Percentiles rank a stretch among this genome's conserved stretches.
Evolutionary conservation across 1,139 yeast species (phyloP).

Genomic region (Debaryomycetaceae sp.): DNA sequence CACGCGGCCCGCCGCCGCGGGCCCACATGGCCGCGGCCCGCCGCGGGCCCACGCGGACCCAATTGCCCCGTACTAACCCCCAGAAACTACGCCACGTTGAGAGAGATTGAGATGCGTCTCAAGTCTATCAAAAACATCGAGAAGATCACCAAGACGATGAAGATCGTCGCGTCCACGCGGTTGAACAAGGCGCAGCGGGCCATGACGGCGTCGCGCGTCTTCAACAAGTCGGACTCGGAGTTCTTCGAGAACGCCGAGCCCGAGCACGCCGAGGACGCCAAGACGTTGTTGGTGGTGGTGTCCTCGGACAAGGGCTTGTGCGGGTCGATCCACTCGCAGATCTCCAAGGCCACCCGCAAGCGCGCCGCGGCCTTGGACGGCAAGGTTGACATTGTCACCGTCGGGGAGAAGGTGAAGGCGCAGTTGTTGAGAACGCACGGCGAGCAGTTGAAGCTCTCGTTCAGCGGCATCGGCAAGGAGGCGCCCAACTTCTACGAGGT

Average conservation of each 20-base stretch:
- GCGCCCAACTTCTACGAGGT: slow-evolving; percentile 93
- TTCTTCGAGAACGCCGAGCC: slow-evolving; percentile 84
- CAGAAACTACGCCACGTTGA: slow-evolving; percentile 95
- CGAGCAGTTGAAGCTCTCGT: slow-evolving; percentile 64
- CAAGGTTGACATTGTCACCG: slow-evolving; percentile 73
- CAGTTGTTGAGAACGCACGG: slow-evolving; percentile 84
- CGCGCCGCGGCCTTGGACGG: slow-evolving; percentile 58
- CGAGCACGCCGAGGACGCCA: slow-evolving; percentile 46
- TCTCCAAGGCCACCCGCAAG: slow-evolving; percentile 81
- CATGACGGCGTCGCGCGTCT: slow-evolving; percentile 83
- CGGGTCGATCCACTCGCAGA: slow-evolving; percentile 95
- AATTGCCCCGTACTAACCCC: too few species aligned
- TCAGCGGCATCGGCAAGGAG: slow-evolving; percentile 92
- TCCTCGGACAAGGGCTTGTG: slow-evolving; percentile 98
- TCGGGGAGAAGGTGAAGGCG: slow-evolving; percentile 91
- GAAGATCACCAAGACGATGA: slow-evolving; percentile 99
- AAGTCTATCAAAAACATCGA: slow-evolving; percentile 98
- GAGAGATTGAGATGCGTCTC: slow-evolving; percentile 97
- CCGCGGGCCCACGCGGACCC: slow-evolving; percentile 1
- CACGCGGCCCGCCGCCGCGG: background rate
- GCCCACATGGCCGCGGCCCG: background rate
- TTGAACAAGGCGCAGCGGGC: slow-evolving; percentile 94
- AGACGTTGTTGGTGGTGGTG: slow-evolving; percentile 75
- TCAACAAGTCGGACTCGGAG: slow-evolving; percentile 75
- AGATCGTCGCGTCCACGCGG: slow-evolving; percentile 97